Conservation (phyloP, 1,284 basidiomycete species). For the Ustilago shanxiensis region DNA sequence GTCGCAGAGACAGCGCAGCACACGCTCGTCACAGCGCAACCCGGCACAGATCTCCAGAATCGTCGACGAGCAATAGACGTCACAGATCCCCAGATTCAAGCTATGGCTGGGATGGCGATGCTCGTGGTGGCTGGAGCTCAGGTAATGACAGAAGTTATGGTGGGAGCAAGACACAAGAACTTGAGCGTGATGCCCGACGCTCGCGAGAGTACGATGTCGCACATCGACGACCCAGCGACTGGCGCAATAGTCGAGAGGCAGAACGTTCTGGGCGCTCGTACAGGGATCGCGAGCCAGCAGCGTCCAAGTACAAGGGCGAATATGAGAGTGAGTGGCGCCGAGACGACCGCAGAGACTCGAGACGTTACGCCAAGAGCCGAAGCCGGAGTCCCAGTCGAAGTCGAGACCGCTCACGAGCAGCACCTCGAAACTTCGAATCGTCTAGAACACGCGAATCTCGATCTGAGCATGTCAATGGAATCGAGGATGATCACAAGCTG, state of each 20-base stretch:
- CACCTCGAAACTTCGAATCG: neutral
- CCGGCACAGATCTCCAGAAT: neutral
- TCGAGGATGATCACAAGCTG: constrained; percentile 4
- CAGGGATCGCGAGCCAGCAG: constrained; percentile 2
- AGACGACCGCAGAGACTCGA: neutral
- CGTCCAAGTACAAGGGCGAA: neutral
- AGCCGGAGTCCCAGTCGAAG: constrained; percentile 17
- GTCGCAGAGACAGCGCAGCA: neutral
- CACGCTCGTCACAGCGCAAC: constrained; percentile 2
- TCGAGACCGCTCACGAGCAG: constrained; percentile 12
- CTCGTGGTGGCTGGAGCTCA: neutral
- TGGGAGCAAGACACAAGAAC: neutral
- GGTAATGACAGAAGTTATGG: neutral
- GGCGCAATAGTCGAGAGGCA: constrained; percentile 10
- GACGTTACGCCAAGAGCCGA: constrained; percentile 10
- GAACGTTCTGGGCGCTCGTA: constrained; percentile 7
- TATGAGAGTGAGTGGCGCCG: neutral
- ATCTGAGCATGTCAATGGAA: constrained; percentile 5
- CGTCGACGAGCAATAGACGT: constrained; percentile 1
- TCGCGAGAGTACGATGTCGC: neutral
- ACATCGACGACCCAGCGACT: neutral
- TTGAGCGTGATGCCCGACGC: constrained; percentile 3
- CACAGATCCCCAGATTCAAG: constrained; percentile 10
- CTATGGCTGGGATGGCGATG: neutral
- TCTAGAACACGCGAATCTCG: neutral